Evolutionary conservation across 208 protist genomes (phyloP).

Genomic region (Angomonas deanei): DNA sequence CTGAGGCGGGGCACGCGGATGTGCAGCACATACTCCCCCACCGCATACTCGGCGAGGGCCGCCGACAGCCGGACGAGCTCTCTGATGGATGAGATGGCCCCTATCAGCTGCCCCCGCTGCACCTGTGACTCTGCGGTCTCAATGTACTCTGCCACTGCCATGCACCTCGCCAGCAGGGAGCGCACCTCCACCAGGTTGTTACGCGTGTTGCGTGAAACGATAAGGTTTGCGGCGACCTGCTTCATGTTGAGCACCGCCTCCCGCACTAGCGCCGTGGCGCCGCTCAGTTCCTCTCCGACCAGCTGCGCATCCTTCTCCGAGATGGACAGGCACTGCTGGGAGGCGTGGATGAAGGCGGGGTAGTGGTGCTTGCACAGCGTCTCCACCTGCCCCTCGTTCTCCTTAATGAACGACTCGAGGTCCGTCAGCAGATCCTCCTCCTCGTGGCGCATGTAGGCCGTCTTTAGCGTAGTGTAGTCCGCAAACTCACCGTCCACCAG

Average conservation of each 20-base stretch:
- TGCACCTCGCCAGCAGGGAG: slow-evolving; percentile 34
- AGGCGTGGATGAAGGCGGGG: slow-evolving; percentile 77
- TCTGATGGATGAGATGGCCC: slow-evolving; percentile 63
- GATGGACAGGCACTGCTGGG: slow-evolving; percentile 80
- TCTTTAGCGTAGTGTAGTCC: slow-evolving; percentile 79
- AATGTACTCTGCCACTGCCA: slow-evolving; percentile 72
- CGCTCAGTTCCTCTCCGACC: slow-evolving; percentile 81
- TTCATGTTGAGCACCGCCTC: slow-evolving; percentile 73
- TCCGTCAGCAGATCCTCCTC: slow-evolving; percentile 75
- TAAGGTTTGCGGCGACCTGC: slow-evolving; percentile 51
- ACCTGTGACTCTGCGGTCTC: slow-evolving; percentile 76
- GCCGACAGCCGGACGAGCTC: slow-evolving; percentile 64
- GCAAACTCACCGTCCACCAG: slow-evolving; percentile 86
- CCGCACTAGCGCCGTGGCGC: slow-evolving; percentile 62
- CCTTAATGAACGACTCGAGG: slow-evolving; percentile 67
- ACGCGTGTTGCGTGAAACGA: slow-evolving; percentile 52
- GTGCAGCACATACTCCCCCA: slow-evolving; percentile 85
- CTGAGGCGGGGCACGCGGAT: slow-evolving; percentile 63
- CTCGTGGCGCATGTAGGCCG: slow-evolving; percentile 73
- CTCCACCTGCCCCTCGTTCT: slow-evolving; percentile 85
- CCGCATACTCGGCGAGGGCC: slow-evolving; percentile 61
- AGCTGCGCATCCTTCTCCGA: slow-evolving; percentile 75
- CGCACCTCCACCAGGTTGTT: slow-evolving; percentile 58
- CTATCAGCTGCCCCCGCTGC: slow-evolving; percentile 64
- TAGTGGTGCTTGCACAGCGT: slow-evolving; percentile 84